Evolutionary conservation across 2,329 filamentous ascomycete genomes (phyloP).

Genomic region (Ceratocystis smalleyi): DNA sequence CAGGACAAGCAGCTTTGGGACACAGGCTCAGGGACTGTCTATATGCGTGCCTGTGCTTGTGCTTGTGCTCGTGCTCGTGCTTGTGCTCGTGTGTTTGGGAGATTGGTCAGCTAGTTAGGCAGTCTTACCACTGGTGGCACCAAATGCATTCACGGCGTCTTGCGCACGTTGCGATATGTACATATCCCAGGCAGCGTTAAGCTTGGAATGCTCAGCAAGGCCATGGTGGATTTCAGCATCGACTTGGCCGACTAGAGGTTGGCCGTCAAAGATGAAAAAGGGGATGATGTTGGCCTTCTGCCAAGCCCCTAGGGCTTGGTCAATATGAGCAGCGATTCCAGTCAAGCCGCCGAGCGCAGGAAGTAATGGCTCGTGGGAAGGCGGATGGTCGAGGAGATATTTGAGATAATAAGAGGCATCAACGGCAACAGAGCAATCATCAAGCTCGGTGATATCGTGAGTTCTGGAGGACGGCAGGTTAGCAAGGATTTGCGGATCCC

Average conservation of each 20-base stretch:
- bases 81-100: too few relatives aligned
- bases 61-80: too few relatives aligned
- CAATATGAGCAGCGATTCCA: slow-evolving; percentile 59
- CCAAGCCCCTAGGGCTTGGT: slow-evolving; percentile 60
- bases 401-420: slow-evolving; percentile 83
- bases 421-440: slow-evolving; percentile 62
- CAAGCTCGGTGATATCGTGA: slow-evolving; percentile 52
- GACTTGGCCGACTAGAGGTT: slow-evolving; percentile 63
- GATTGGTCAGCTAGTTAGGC: neutral
- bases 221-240: slow-evolving; percentile 50
- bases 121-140: slow-evolving; percentile 51
- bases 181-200: slow-evolving; percentile 67
- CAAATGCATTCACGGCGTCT: slow-evolving; percentile 74
- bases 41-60: too few relatives aligned
- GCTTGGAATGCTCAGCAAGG: slow-evolving; percentile 50
- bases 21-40: neutral
- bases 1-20: neutral
- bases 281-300: slow-evolving; percentile 55
- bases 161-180: slow-evolving; percentile 71
- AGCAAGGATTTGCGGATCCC: neutral
- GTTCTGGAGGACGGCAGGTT: slow-evolving; percentile 27
- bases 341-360: slow-evolving; percentile 81
- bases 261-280: slow-evolving; percentile 82
- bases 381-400: slow-evolving; percentile 53
- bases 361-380: slow-evolving; percentile 71